A percentile compares a stretch with the other conserved stretches of the same genome.
phyloP scores from a whole-genome alignment of 2,329 filamentous ascomycete species.

The Escovopsis weberi region DNA sequence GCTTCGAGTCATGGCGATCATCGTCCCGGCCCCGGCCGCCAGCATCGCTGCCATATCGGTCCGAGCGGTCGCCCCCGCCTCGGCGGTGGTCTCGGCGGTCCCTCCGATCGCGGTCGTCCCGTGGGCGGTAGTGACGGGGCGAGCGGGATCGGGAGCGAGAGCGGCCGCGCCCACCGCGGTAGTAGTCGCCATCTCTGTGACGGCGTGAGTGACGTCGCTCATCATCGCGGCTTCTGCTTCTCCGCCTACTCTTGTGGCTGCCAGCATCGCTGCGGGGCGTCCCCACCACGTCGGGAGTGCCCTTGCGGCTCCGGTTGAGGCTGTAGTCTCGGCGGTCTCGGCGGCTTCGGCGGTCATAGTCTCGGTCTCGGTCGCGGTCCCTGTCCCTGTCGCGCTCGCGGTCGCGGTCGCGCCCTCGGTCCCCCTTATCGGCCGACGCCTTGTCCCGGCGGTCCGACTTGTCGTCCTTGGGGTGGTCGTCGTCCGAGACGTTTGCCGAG shows the following conservation, averaged over 20 bases:
- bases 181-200: conserved; percentile 61
- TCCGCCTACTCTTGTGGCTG: conserved; percentile 68
- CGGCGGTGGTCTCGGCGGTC: conserved; percentile 39
- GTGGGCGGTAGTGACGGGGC: conserved; percentile 41
- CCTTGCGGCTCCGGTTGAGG: conserved; percentile 27
- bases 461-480: conserved; percentile 34
- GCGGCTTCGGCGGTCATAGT: conserved; percentile 32
- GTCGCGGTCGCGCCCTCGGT: conserved; percentile 40
- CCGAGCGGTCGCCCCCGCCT: conserved; percentile 33
- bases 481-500: conserved; percentile 18
- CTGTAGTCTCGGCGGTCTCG: conserved; percentile 43
- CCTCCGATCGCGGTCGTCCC: conserved; percentile 35
- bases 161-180: conserved; percentile 33
- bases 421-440: conserved; percentile 19
- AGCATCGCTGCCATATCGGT: conserved; percentile 35
- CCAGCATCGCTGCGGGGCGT: conserved; percentile 63
- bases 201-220: conserved; percentile 60
- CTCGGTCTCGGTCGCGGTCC: conserved; percentile 43
- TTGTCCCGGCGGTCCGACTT: conserved; percentile 6
- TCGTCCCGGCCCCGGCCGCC: conserved; percentile 39
- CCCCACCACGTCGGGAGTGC: conserved; percentile 43
- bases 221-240: conserved; percentile 66
- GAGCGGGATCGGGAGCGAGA: conserved; percentile 59
- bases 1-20: conserved; percentile 25
- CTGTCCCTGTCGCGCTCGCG: conserved; percentile 4